Evolutionary conservation across 139 green algal species (phyloP), one percentile per base, ranked within the genome.

Genomic region (Pedinophyceae sp.): DNA sequence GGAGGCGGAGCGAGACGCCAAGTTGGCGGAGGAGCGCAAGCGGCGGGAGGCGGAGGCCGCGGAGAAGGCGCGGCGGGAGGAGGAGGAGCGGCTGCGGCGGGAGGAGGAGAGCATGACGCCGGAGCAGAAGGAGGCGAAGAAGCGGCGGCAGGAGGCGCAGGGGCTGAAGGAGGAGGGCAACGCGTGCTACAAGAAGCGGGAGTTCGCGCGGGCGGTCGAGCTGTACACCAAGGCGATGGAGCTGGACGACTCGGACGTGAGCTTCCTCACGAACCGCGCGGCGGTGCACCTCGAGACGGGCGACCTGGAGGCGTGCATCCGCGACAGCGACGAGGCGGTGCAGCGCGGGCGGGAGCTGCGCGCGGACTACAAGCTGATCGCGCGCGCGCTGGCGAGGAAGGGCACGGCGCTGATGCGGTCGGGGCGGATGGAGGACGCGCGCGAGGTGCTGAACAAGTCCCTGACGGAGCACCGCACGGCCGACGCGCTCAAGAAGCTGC

Each of bases 191-290:
- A 97, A 97, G 72, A 67, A 67, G 23, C 85, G 81, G 60, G 55
- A 84, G 3, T 97, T 97, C 71, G 87, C 91, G 0, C 61, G 72
- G 49, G 89, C 89, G 18, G 69, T 97, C 2, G 26, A 55, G 24
- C 79, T 93, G 59, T 99, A 97, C 67, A 79, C 78, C 63, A 73
- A 66, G 27, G 92, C 92, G 2, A 50, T 89, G 2, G 86, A 95
- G 59, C 71, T 95, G 54, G 81, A 85, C 59, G 74, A 86, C 52
- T 48, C 67, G 1, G 91, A 99, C 66, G 77, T 96, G 27, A 89
- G 87, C 1, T 96, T 92, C 75, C 62, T 95, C 20, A 95, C 85
- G 46, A 99, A 99, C 79, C 74, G 77, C 47, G 85, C 88, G 7
- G 91, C 91, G 16, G 91, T 93, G 39, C 82, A 87, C 60, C 85